phyloP scores from a whole-genome alignment of 2,329 filamentous ascomycete species.

The Plectosphaerella cucumerina region DNA sequence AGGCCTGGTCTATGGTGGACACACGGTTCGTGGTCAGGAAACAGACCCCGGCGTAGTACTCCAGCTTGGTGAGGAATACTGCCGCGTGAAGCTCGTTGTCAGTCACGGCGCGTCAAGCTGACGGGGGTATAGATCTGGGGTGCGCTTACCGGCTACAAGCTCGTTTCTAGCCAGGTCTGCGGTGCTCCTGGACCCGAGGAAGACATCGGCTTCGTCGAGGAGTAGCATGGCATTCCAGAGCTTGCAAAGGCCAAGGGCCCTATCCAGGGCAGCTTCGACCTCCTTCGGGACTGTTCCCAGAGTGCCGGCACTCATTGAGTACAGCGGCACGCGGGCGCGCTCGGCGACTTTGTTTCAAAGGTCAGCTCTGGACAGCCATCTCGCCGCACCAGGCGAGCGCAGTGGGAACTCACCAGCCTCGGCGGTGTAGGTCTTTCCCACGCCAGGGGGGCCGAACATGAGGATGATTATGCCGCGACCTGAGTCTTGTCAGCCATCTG shows the following conservation, averaged over 20 bases:
- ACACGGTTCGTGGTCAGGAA: slow-evolving; percentile 25
- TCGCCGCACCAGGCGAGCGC: background rate
- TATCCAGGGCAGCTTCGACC: slow-evolving; percentile 27
- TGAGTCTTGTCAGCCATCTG: background rate
- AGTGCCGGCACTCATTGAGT: slow-evolving; percentile 32
- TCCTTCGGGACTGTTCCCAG: slow-evolving; percentile 26
- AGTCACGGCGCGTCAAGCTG: slow-evolving; percentile 13
- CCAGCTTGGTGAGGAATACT: slow-evolving; percentile 23
- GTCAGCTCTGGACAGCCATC: background rate
- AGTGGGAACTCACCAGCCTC: slow-evolving; percentile 25
- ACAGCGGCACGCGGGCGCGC: slow-evolving; percentile 30
- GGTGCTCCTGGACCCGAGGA: slow-evolving; percentile 24
- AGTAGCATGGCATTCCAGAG: slow-evolving; percentile 22
- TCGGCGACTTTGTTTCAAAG: slow-evolving; percentile 28
- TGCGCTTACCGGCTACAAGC: slow-evolving; percentile 23
- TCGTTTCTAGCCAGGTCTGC: slow-evolving; percentile 32
- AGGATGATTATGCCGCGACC: slow-evolving; percentile 41
- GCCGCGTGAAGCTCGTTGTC: background rate
- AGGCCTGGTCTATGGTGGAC: slow-evolving; percentile 24
- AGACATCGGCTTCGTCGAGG: slow-evolving; percentile 23
- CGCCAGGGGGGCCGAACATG: slow-evolving; percentile 42
- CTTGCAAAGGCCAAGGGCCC: slow-evolving; percentile 29
- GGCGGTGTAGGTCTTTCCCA: slow-evolving; percentile 46
- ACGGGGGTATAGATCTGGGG: background rate
- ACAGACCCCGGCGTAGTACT: slow-evolving; percentile 24